A percentile compares a stretch with the other conserved stretches of the same genome.
Evolutionary conservation across 106 monocot genomes (phyloP).

Genomic region (Acanthochlamys bracteata): DNA sequence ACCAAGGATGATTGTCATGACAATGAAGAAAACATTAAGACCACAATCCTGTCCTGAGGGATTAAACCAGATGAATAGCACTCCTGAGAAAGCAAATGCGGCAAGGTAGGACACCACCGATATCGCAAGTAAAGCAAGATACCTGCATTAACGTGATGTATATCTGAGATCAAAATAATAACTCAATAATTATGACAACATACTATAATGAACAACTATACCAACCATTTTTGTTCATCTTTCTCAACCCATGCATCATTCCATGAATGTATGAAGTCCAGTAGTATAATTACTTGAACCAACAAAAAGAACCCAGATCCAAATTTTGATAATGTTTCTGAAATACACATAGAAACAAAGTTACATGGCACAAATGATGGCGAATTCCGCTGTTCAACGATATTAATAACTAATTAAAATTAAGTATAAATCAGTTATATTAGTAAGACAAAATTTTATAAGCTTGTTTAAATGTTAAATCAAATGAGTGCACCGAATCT

Average conservation of each 20-base stretch:
- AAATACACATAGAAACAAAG: slow-evolving; percentile 1
- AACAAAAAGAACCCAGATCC: slow-evolving; percentile 87
- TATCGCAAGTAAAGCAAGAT: slow-evolving; percentile 68
- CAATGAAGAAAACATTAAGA: slow-evolving; percentile 87
- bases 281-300: slow-evolving; percentile 80
- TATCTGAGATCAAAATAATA: too few relatives aligned
- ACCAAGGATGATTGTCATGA: slow-evolving; percentile 82
- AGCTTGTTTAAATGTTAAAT: too few relatives aligned
- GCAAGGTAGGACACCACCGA: slow-evolving; percentile 71
- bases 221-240: slow-evolving; percentile 84
- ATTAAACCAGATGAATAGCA: slow-evolving; percentile 92
- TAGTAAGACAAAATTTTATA: too few relatives aligned
- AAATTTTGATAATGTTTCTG: slow-evolving; percentile 84
- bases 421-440: too few relatives aligned
- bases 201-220: background rate
- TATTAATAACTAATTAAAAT: slow-evolving; percentile 1
- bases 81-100: slow-evolving; percentile 60
- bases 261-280: slow-evolving; percentile 77
- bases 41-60: slow-evolving; percentile 86
- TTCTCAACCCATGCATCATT: slow-evolving; percentile 96
- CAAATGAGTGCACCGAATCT: too few relatives aligned
- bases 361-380: background rate
- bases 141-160: slow-evolving; percentile 35
- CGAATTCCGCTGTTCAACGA: background rate
- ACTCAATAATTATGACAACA: too few relatives aligned